These are phyloP conservation scores for Boletus barrowsii DNA, from an alignment of 768 basidiomycete species.

Conservation along the genomic window DNA sequence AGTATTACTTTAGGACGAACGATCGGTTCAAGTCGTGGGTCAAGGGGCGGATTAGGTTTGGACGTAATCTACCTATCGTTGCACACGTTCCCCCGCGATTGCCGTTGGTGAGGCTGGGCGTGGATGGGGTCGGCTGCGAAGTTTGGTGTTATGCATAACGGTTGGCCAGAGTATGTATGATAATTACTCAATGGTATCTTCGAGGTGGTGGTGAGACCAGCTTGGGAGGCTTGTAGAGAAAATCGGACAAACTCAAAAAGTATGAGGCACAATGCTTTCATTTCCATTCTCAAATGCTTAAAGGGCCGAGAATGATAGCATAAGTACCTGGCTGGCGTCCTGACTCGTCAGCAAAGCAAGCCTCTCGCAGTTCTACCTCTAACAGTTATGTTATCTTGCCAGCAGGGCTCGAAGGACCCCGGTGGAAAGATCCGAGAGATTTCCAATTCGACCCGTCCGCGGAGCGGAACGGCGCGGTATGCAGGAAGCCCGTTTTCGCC, in stretches of 20 bases:
- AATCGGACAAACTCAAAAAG: background rate
- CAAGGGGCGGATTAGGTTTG: slow-evolving; percentile 29
- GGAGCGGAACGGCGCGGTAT: background rate
- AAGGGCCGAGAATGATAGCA: no score
- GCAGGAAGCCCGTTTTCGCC: background rate
- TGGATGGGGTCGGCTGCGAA: slow-evolving; percentile 19
- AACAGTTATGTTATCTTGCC: background rate
- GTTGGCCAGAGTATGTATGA: background rate
- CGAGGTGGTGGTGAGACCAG: no score
- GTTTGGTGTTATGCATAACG: slow-evolving; percentile 20
- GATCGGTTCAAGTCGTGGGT: slow-evolving; percentile 35
- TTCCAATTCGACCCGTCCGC: background rate
- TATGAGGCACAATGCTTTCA: no score
- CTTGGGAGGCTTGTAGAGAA: background rate
- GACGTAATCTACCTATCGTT: slow-evolving; percentile 35
- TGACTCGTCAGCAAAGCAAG: background rate
- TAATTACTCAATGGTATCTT: background rate
- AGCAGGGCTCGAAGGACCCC: background rate
- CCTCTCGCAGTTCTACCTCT: background rate
- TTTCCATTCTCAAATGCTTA: no score
- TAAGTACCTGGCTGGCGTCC: no score
- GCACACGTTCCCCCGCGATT: slow-evolving; percentile 24
- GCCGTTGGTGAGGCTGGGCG: slow-evolving; percentile 17
- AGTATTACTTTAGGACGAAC: slow-evolving; percentile 30
- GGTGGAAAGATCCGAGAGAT: background rate